These are phyloP conservation scores for Cutaneotrichosporon mucoides DNA, from an alignment of 1,284 basidiomycete species.

Conservation along the genomic window DNA sequence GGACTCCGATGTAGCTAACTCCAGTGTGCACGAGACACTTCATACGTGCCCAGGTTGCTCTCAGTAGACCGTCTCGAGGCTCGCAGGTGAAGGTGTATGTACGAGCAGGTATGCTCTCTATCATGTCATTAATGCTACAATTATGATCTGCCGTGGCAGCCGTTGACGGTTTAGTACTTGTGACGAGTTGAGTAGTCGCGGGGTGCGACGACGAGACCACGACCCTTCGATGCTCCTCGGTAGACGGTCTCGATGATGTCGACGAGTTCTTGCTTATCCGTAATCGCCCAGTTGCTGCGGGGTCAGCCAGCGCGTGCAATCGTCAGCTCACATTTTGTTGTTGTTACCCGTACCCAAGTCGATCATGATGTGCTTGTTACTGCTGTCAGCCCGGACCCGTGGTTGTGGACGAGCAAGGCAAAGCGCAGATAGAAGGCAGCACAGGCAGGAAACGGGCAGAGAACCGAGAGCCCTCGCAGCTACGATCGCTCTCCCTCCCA, in stretches of 20 bases:
- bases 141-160: neutral
- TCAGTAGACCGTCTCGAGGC: constrained; percentile 15
- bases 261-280: constrained; percentile 95
- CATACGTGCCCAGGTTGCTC: constrained; percentile 61
- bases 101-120: neutral
- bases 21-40: constrained; percentile 60
- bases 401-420: no score
- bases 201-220: constrained; percentile 95
- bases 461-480: no score
- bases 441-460: no score
- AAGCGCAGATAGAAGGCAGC: no score
- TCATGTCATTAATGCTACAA: neutral
- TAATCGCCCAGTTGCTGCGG: constrained; percentile 80
- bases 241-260: constrained; percentile 99
- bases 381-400: constrained; percentile 38
- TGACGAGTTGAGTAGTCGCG: constrained; percentile 50
- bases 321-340: constrained; percentile 70
- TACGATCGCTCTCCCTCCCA: no score
- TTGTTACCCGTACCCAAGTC: constrained; percentile 99
- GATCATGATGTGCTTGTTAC: constrained; percentile 99
- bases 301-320: no score
- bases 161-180: constrained; percentile 37
- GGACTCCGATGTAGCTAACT: neutral
- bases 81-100: no score
- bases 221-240: constrained; percentile 92